phyloP scores from a whole-genome alignment of 305 asterid genomes.

The Fraxinus albicans region DNA sequence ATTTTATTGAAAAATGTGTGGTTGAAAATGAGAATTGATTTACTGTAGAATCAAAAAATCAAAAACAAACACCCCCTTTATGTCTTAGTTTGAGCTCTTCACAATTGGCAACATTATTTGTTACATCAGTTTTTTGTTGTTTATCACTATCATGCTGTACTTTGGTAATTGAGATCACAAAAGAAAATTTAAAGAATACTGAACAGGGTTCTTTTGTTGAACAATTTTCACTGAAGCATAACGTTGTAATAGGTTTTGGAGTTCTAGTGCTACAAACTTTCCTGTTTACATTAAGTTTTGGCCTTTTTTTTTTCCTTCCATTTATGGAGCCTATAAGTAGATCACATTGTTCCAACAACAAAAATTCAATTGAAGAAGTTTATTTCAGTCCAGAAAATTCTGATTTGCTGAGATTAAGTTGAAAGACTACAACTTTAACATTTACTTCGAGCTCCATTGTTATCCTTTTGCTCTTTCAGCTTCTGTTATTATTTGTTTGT shows the following conservation, averaged over 20 bases:
- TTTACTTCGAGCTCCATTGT: background rate
- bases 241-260: background rate
- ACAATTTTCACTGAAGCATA: background rate
- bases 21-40: no score
- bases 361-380: background rate
- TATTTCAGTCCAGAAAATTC: background rate
- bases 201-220: background rate
- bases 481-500: background rate
- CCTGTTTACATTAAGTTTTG: background rate
- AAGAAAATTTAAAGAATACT: background rate
- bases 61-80: no score
- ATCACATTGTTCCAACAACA: background rate
- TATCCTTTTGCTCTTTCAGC: background rate
- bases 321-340: background rate
- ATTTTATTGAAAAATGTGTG: no score
- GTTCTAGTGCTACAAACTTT: background rate
- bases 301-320: background rate
- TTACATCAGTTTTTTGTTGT: background rate
- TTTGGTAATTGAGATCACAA: background rate
- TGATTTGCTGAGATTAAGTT: background rate
- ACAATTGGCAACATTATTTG: background rate
- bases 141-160: background rate
- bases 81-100: background rate
- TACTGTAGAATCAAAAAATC: no score
- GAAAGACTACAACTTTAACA: background rate